Percentiles rank a stretch among this genome's conserved stretches.
phyloP scores from a whole-genome alignment of 805 yeast species.

The Lipomyces yamadae region DNA sequence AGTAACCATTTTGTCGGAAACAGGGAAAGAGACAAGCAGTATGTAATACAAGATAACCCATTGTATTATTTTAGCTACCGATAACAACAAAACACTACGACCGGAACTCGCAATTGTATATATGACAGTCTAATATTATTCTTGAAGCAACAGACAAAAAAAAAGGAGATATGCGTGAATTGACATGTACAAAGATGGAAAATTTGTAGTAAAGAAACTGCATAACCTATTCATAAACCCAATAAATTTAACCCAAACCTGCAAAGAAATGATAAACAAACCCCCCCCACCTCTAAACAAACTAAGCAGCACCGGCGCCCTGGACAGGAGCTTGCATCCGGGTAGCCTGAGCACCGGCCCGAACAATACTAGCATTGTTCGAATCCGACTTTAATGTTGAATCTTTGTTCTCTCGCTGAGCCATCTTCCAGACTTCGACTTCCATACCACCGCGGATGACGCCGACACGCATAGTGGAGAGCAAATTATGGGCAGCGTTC shows the following conservation, averaged over 20 bases:
- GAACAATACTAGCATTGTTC: conserved; percentile 59
- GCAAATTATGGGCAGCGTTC: conserved; percentile 86
- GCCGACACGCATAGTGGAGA: conserved; percentile 94
- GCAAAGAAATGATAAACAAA: not conserved
- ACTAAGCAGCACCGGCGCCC: conserved; percentile 64
- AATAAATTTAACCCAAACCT: conserved; percentile 3
- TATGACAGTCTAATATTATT: not conserved
- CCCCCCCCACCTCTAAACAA: too few relatives aligned
- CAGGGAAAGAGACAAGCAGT: too few relatives aligned
- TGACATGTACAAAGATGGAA: not conserved
- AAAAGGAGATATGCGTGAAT: not conserved
- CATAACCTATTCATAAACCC: not conserved
- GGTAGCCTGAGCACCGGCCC: conserved; percentile 67
- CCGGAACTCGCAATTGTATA: not conserved
- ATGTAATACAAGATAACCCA: too few relatives aligned
- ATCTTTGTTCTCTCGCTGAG: conserved; percentile 64
- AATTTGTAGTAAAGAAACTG: not conserved
- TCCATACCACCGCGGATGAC: conserved; percentile 81
- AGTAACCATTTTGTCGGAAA: too few relatives aligned
- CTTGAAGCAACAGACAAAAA: not conserved
- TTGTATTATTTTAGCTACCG: not conserved
- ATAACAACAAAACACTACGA: not conserved
- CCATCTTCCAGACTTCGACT: conserved; percentile 73
- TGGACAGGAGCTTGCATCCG: conserved; percentile 52
- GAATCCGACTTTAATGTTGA: conserved; percentile 61